phyloP scores from a whole-genome alignment of 257 asterid genomes.

The Jacaranda copaia region DNA sequence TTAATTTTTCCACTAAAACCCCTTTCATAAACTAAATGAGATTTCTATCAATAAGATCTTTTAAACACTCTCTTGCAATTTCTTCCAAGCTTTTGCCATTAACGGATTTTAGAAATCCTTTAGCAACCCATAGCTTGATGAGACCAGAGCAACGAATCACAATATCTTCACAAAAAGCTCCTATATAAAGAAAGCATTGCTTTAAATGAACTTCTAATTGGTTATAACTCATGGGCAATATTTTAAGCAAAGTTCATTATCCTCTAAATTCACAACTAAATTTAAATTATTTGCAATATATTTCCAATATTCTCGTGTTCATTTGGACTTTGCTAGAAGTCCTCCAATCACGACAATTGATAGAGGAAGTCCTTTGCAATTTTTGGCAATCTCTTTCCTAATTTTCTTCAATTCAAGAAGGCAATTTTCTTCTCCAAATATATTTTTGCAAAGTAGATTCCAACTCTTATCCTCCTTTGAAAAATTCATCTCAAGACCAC shows the following conservation, averaged over 20 bases:
- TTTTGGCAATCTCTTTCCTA: slow-evolving; percentile 22
- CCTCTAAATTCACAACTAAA: neutral
- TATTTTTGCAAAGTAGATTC: neutral
- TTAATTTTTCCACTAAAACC: neutral
- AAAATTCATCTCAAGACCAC: neutral
- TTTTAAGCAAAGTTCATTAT: slow-evolving; percentile 18
- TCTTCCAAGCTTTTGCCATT: slow-evolving; percentile 17
- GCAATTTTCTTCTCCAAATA: slow-evolving; percentile 24
- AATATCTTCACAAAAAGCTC: slow-evolving; percentile 23
- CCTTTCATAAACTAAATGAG: neutral
- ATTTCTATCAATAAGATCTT: slow-evolving; percentile 25
- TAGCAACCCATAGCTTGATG: slow-evolving; percentile 30
- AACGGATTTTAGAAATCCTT: slow-evolving; percentile 22
- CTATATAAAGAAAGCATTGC: slow-evolving; percentile 32
- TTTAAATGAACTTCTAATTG: slow-evolving; percentile 26
- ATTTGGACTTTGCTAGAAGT: too few species aligned
- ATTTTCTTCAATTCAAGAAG: slow-evolving; percentile 23
- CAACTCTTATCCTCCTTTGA: slow-evolving; percentile 23
- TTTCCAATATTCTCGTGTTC: too few species aligned
- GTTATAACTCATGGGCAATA: slow-evolving; percentile 20
- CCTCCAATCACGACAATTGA: too few species aligned
- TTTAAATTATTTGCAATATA: too few species aligned
- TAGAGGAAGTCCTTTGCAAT: slow-evolving; percentile 18
- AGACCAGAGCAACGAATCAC: neutral
- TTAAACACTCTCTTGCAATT: neutral